Conservation (phyloP, 345 rosid genomes). For the Citrus unshiu region DNA sequence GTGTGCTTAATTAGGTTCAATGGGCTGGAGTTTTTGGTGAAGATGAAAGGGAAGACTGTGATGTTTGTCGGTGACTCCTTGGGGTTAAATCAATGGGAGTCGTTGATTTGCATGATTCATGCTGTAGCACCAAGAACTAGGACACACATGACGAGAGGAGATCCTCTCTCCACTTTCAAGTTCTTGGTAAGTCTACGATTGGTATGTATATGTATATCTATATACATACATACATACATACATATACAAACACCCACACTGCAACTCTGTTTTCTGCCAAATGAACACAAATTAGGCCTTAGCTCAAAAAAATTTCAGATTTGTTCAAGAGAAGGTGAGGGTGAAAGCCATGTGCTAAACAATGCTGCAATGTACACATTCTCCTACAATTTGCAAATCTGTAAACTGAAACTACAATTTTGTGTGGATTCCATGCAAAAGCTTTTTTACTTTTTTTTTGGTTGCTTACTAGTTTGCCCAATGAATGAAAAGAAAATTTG, state of each 20-base stretch:
- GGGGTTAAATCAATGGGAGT: slow-evolving; percentile 90
- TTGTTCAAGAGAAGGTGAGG: too few relatives aligned
- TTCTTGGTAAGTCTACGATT: slow-evolving; percentile 44
- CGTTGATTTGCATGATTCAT: slow-evolving; percentile 74
- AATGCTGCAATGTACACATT: too few relatives aligned
- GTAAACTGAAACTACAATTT: neutral
- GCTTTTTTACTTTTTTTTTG: neutral
- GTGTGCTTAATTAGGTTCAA: slow-evolving; percentile 44
- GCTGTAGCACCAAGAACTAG: slow-evolving; percentile 47
- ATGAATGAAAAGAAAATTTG: neutral
- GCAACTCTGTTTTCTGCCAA: too few relatives aligned
- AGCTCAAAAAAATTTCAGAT: too few relatives aligned
- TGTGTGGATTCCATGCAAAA: neutral
- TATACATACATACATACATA: too few relatives aligned
- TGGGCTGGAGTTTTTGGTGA: slow-evolving; percentile 61
- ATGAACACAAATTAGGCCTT: too few relatives aligned
- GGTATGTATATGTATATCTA: neutral
- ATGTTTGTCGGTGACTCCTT: slow-evolving; percentile 97
- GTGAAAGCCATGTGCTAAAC: too few relatives aligned
- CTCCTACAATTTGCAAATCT: too few relatives aligned
- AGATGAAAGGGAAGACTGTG: slow-evolving; percentile 67
- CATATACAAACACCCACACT: too few relatives aligned
- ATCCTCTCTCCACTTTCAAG: slow-evolving; percentile 73
- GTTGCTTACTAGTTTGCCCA: neutral
- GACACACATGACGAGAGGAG: slow-evolving; percentile 59